Base-by-base conservation (phyloP, 139 green algal species). In the Marvania coccoides region DNA sequence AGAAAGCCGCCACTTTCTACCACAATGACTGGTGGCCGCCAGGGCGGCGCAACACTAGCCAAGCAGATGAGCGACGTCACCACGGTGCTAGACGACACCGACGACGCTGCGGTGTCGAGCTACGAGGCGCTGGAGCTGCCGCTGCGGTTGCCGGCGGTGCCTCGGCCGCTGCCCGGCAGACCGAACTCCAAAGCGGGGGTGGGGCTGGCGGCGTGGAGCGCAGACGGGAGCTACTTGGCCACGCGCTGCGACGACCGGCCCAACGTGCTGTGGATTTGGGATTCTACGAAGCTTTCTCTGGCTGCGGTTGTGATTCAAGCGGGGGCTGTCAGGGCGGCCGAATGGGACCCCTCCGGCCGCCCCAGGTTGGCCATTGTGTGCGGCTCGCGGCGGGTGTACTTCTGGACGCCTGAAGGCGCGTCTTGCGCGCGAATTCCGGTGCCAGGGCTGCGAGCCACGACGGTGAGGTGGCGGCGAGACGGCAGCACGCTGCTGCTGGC, bases 361-460 rank as follows among this genome's bases (percentile, higher is more conserved):
- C 14, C 45, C 56, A 79, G 77, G 9, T 71, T 95, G 48, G 79
- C 75, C 0, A 31, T 91, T 2, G 78, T 67, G 13, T 77, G 76
- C 3, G 86, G 81, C 4, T 64, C 30, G 31, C 34, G 38, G 15
- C 76, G 79, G n/a, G 70, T 96, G 14, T 91, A 87, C 64, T 40
- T 96, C 63, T 96, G 90, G 90, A 84, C 83, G 0, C 79, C 86
- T 3, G 66, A 83, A 1, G 90, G 88, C 4, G 86, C 88, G 10
- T 90, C 81, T 24, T 90, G 90, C 48, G 83, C 90, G 65, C 83
- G 91, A 63, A 72, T 96, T 0, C 88, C 90, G 3, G 68, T 94
- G 39, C 46, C 76, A 3, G 68, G 58, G 23, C 91, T 96, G 65
- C 60, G 77, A 24, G 86, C 77, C 10, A 14, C 15, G 5, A 45